A percentile compares a stretch with the other conserved stretches of the same genome.
These are phyloP conservation scores for Fallopia convolvulus DNA, from an alignment of 148 eudicot species.

Conservation along the genomic window DNA sequence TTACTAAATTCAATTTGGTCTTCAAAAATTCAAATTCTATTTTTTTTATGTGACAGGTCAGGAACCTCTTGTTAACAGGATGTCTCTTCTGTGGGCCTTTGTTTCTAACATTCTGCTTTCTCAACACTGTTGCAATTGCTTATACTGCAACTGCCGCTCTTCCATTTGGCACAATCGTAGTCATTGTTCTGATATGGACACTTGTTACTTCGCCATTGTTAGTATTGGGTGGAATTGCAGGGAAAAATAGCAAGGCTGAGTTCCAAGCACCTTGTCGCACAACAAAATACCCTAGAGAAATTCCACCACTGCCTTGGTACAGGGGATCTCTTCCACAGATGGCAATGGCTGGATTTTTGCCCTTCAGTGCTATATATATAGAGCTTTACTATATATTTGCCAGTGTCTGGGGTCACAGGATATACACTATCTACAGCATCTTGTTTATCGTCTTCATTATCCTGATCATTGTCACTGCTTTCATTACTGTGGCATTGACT, in stretches of 20 bases:
- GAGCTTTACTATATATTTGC: constrained; percentile 16
- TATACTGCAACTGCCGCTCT: constrained; percentile 20
- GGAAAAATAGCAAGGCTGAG: constrained; percentile 22
- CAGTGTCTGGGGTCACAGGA: constrained; percentile 16
- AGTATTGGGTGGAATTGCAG: constrained; percentile 21
- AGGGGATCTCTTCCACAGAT: constrained; percentile 17
- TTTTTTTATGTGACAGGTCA: constrained; percentile 11
- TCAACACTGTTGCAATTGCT: constrained; percentile 19
- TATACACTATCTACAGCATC: constrained; percentile 15
- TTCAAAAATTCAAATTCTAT: background rate
- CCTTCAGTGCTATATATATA: constrained; percentile 22
- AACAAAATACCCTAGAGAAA: constrained; percentile 20
- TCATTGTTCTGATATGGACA: constrained; percentile 18
- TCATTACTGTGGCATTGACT: constrained; percentile 14
- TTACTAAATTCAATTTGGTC: background rate
- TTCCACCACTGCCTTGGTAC: constrained; percentile 20
- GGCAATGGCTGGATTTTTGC: constrained; percentile 25
- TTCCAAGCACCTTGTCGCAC: constrained; percentile 23
- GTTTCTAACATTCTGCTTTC: constrained; percentile 20
- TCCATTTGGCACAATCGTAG: constrained; percentile 20
- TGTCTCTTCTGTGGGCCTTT: constrained; percentile 22
- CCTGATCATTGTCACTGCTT: constrained; percentile 14
- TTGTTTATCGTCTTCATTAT: constrained; percentile 12
- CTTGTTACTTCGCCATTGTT: constrained; percentile 20
- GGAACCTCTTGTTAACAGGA: constrained; percentile 19